phyloP scores from a whole-genome alignment of 225 moss, liverwort and hornwort genomes.

The Pseudoscleropodium purum region DNA sequence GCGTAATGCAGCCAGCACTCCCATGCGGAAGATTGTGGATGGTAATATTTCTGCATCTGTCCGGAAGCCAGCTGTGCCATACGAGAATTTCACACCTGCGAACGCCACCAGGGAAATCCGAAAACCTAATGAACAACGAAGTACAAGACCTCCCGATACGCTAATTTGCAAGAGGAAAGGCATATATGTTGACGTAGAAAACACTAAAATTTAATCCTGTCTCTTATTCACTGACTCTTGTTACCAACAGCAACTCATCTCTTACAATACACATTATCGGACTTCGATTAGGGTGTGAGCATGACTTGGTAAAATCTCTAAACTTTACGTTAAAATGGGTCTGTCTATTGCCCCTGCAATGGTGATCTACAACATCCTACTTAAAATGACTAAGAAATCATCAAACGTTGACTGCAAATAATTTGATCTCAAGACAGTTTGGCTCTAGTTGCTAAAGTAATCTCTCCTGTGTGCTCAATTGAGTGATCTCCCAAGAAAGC shows the following conservation, averaged over 20 bases:
- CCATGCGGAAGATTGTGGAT: constrained; percentile 81
- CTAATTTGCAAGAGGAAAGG: not conserved
- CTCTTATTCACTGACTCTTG: not conserved
- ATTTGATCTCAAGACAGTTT: not conserved
- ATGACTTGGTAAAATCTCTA: not conserved
- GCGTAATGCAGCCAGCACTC: constrained; percentile 84
- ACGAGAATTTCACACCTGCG: constrained; percentile 66
- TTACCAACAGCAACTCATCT: not conserved
- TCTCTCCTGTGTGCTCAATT: not conserved
- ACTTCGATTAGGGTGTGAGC: not conserved
- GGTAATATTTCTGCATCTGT: constrained; percentile 41
- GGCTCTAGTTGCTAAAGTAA: not conserved
- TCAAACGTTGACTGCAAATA: not conserved
- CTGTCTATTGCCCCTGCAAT: not conserved
- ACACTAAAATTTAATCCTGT: not conserved
- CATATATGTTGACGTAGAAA: not conserved
- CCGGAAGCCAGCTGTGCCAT: constrained; percentile 94
- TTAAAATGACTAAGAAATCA: not conserved
- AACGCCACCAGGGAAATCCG: not conserved
- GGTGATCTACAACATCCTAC: not conserved
- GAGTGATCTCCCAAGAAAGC: not conserved
- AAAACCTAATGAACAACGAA: not conserved
- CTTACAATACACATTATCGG: not conserved
- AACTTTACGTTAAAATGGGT: not conserved
- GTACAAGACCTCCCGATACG: not conserved